A percentile compares a stretch with the other conserved stretches of the same genome.
phyloP scores from a whole-genome alignment of 495 filamentous ascomycete genomes.

The Podospora fimiseda region DNA sequence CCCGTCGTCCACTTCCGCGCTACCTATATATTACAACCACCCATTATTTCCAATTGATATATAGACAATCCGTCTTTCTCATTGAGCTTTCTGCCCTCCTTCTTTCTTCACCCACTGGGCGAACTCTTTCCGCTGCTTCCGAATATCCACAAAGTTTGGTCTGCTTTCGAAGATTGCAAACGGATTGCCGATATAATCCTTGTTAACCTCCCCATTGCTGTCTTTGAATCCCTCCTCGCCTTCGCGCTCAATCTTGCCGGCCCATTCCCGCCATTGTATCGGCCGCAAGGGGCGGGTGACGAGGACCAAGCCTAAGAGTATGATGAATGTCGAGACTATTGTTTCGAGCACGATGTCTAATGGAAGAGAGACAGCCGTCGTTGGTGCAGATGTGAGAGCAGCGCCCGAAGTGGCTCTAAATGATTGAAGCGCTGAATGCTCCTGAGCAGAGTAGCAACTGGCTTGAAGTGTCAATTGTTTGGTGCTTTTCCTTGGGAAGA shows the following conservation, averaged over 20 bases:
- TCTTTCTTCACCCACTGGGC: slow-evolving; percentile 57
- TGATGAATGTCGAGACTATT: slow-evolving; percentile 59
- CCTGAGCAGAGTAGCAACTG: slow-evolving; percentile 81
- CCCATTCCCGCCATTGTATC: slow-evolving; percentile 78
- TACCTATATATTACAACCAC: no score
- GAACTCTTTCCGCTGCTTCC: slow-evolving; percentile 70
- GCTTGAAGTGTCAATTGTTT: slow-evolving; percentile 2
- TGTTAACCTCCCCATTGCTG: slow-evolving; percentile 53
- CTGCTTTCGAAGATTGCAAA: slow-evolving; percentile 40
- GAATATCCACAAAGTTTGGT: slow-evolving; percentile 47
- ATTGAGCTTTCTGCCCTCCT: slow-evolving; percentile 1
- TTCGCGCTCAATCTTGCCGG: slow-evolving; percentile 73
- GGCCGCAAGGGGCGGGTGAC: slow-evolving; percentile 64
- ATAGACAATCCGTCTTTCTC: neutral
- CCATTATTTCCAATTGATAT: neutral
- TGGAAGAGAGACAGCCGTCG: slow-evolving; percentile 46
- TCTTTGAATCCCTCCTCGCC: slow-evolving; percentile 63
- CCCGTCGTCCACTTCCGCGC: no score
- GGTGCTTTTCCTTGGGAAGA: neutral
- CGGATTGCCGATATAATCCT: slow-evolving; percentile 47
- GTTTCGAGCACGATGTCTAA: slow-evolving; percentile 76
- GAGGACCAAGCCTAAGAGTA: slow-evolving; percentile 65
- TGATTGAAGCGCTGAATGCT: slow-evolving; percentile 66
- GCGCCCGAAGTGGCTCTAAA: slow-evolving; percentile 45
- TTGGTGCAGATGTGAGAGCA: slow-evolving; percentile 35